A percentile compares a stretch with the other conserved stretches of the same genome.
phyloP scores from a whole-genome alignment of 495 filamentous ascomycete genomes.

The Gamarada debralockiae region DNA sequence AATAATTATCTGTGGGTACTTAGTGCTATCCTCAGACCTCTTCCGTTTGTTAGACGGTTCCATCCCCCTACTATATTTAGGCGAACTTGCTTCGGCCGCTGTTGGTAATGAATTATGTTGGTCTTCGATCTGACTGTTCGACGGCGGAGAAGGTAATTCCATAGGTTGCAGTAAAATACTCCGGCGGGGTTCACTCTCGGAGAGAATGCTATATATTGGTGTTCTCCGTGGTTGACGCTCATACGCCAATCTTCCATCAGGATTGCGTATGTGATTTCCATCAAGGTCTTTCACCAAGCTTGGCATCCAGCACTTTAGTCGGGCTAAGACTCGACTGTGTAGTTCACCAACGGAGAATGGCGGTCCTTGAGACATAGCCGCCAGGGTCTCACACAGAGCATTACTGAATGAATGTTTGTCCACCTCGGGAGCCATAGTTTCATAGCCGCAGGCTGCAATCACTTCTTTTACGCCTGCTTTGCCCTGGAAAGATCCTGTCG shows the following conservation, averaged over 20 bases:
- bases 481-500: not conserved
- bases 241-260: not conserved
- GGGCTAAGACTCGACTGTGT: constrained; percentile 21
- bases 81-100: too few species aligned
- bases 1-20: not conserved
- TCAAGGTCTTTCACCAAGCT: not conserved
- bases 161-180: not conserved
- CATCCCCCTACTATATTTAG: too few species aligned
- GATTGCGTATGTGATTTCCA: not conserved
- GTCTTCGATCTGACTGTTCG: not conserved
- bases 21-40: not conserved
- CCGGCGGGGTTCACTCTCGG: not conserved
- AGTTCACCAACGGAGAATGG: constrained; percentile 23
- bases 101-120: not conserved
- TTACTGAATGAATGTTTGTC: constrained; percentile 25
- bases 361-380: constrained; percentile 11
- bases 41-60: too few species aligned
- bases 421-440: constrained; percentile 16
- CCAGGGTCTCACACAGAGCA: constrained; percentile 24
- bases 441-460: constrained; percentile 28
- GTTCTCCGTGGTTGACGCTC: constrained; percentile 3
- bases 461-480: constrained; percentile 21
- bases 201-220: not conserved
- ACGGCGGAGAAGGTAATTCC: not conserved
- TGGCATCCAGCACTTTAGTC: constrained; percentile 14